Evolutionary conservation across 495 filamentous ascomycete genomes (phyloP).

Genomic region (Penicillium ochrochloron): DNA sequence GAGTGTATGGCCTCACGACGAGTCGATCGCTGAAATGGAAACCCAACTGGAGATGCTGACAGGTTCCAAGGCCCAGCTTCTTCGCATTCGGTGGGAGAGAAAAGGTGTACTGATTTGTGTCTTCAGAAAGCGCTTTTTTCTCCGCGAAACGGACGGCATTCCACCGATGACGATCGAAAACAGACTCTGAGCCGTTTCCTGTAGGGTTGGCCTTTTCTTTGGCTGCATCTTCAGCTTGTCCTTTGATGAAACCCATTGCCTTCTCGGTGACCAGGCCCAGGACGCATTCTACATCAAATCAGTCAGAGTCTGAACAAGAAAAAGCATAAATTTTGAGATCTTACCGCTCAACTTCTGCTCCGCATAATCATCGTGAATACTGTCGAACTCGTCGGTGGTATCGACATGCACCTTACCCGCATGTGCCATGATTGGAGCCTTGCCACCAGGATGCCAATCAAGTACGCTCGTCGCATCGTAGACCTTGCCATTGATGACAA

Average conservation of each 20-base stretch:
- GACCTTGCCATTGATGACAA: constrained; percentile 80
- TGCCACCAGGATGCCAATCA: constrained; percentile 38
- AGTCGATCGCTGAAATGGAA: constrained; percentile 9
- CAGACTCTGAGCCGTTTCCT: neutral
- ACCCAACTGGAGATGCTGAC: constrained; percentile 3
- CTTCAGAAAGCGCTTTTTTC: neutral
- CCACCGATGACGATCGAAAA: neutral
- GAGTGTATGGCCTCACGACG: neutral
- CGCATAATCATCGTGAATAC: constrained; percentile 7
- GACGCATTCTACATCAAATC: neutral
- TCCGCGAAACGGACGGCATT: neutral
- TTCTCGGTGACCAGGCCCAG: constrained; percentile 1
- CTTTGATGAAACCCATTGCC: neutral
- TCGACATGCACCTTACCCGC: constrained; percentile 1
- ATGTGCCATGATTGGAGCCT: constrained; percentile 12
- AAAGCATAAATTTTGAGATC: neutral
- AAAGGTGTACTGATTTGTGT: neutral
- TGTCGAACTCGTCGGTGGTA: constrained; percentile 4
- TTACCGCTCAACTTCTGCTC: constrained; percentile 9
- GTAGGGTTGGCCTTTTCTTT: neutral
- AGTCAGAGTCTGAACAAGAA: neutral
- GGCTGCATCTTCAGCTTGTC: neutral
- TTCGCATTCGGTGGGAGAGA: neutral
- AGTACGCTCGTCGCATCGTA: constrained; percentile 71
- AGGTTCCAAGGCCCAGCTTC: neutral